Conservation (phyloP, 371 early-diverging fungal genomes). For the Apophysomyces ossiformis region DNA sequence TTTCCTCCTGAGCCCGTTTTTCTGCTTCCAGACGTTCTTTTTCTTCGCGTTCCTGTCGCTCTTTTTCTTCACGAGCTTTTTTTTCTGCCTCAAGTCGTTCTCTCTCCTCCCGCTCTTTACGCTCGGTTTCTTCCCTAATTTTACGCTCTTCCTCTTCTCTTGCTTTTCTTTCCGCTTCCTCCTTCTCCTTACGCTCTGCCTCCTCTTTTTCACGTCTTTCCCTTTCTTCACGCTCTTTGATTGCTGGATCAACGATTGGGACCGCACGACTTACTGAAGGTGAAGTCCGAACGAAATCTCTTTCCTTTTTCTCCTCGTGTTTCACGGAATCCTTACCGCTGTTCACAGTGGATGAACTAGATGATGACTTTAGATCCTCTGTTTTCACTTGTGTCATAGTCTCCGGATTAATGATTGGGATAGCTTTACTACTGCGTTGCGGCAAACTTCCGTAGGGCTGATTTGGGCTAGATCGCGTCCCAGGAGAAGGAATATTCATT, state of each 20-base stretch:
- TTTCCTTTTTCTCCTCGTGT: constrained; percentile 41
- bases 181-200: constrained; percentile 42
- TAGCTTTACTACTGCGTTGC: constrained; percentile 53
- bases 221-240: constrained; percentile 53
- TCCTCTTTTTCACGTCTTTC: constrained; percentile 50
- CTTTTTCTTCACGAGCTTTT: constrained; percentile 35
- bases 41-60: constrained; percentile 24
- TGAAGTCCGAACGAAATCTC: constrained; percentile 39
- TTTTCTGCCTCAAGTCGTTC: constrained; percentile 15
- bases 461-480: neutral
- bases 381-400: constrained; percentile 72
- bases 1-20: constrained; percentile 18
- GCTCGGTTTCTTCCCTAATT: constrained; percentile 46
- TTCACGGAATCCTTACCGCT: constrained; percentile 31
- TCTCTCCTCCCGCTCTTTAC: constrained; percentile 39
- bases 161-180: constrained; percentile 28
- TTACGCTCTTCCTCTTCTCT: constrained; percentile 25
- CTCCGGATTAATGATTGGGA: constrained; percentile 77
- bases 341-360: constrained; percentile 28
- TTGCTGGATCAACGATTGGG: constrained; percentile 69
- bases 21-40: constrained; percentile 8
- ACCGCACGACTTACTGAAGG: constrained; percentile 53
- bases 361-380: constrained; percentile 23
- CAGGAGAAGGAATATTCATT: neutral
- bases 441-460: constrained; percentile 11